Percentiles rank a stretch among this genome's conserved stretches.
These are phyloP conservation scores for Vinca minor DNA, from an alignment of 257 asterid species.

Conservation along the genomic window DNA sequence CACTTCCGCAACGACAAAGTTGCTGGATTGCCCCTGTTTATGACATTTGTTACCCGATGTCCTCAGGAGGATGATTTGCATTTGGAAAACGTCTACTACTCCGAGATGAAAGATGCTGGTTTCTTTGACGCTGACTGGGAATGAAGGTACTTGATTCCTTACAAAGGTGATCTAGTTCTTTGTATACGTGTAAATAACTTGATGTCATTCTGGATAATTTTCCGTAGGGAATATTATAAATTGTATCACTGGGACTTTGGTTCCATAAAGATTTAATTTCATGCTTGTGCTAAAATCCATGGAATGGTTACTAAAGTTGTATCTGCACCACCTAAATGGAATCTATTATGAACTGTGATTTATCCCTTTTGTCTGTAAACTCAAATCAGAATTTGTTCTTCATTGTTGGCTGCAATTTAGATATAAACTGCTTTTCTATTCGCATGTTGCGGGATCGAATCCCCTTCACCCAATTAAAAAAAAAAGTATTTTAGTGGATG, in stretches of 20 bases:
- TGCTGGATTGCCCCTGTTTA: no score
- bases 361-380: no score
- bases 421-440: not conserved
- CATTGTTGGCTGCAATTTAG: not conserved
- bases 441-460: no score
- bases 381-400: no score
- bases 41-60: slow-evolving; percentile 1
- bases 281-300: not conserved
- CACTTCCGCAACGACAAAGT: no score
- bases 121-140: slow-evolving; percentile 43
- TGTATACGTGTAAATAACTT: slow-evolving; percentile 25
- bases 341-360: not conserved
- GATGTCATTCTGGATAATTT: not conserved
- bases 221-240: not conserved
- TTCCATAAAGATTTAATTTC: not conserved
- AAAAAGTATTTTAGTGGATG: no score
- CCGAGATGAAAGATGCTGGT: slow-evolving; percentile 45
- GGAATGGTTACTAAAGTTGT: not conserved
- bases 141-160: slow-evolving; percentile 14
- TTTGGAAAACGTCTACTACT: slow-evolving; percentile 36
- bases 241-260: not conserved
- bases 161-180: slow-evolving; percentile 7
- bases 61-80: slow-evolving; percentile 35
- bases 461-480: no score
- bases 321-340: not conserved